A percentile compares a stretch with the other conserved stretches of the same genome.
Conservation (phyloP, 129 eudicot species). For the Tagetes erecta region DNA sequence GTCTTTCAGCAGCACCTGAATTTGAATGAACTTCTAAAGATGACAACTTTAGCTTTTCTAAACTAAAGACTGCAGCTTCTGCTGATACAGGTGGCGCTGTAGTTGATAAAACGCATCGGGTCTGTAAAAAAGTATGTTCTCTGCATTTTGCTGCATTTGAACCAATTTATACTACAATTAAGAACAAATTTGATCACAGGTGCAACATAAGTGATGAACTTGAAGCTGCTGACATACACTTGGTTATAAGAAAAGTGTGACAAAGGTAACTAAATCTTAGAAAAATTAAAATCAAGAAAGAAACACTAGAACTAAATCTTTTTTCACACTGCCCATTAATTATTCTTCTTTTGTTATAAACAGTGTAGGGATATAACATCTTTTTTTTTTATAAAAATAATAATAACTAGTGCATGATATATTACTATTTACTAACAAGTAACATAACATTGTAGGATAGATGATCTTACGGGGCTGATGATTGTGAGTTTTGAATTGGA, state of each 20-base stretch:
- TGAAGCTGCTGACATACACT: background rate
- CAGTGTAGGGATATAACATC: too few relatives aligned
- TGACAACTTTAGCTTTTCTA: constrained; percentile 62
- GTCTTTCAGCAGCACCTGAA: constrained; percentile 50
- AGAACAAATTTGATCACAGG: constrained; percentile 5
- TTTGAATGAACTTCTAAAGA: constrained; percentile 59
- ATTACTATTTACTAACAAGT: too few relatives aligned
- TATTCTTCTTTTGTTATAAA: background rate
- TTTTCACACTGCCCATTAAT: background rate
- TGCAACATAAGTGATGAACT: background rate
- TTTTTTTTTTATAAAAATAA: too few relatives aligned
- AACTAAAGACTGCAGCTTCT: constrained; percentile 47
- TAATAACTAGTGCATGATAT: too few relatives aligned
- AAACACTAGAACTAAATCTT: constrained; percentile 1
- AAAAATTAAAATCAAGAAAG: background rate
- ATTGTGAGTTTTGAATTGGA: constrained; percentile 49
- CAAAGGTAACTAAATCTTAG: background rate
- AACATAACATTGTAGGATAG: too few relatives aligned
- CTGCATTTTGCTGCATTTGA: constrained; percentile 64
- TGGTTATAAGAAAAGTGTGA: too few relatives aligned
- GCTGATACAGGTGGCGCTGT: constrained; percentile 51
- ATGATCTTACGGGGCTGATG: constrained; percentile 50
- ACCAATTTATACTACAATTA: constrained; percentile 7
- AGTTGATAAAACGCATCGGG: constrained; percentile 66
- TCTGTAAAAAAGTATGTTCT: constrained; percentile 45